Evolutionary conservation across 768 basidiomycete genomes (phyloP), one percentile per base, ranked within the genome.

Genomic region (Naganishia kalamii): DNA sequence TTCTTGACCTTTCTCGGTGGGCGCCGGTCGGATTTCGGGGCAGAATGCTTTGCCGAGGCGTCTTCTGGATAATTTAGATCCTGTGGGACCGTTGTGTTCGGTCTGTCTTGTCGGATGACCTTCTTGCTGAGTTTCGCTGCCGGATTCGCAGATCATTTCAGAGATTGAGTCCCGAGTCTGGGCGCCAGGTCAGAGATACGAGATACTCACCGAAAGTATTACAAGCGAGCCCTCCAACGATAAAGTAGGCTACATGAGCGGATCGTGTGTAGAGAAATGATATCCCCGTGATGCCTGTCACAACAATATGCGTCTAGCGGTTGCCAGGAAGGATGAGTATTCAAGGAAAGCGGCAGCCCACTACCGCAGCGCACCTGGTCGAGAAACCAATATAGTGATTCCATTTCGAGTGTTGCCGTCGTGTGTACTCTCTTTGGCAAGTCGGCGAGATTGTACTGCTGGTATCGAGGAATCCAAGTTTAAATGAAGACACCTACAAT

Each of bases 221-320:
- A 21, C 37, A 50, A 1, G 32, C 69, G 13, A 80, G 68, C 10
- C 79, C 77, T 0, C 80, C 80, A 0, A 69, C 64, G 15, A 74
- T 73, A 62, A 80, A 79, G 66, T 72, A 81, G 25, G 73, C 66
- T 1, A 76, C 72, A 67, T 80, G 78, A 3, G 76, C 74, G n/a
- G 74, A 70, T 7, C 76, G 70, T 4, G 79, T 77, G 27, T 71
- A 75, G 11, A 80, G 43, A 37, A 80, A 67, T 10, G 71, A 67
- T 19, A 75, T 41, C 5, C 74, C 74, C 1, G 79, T 79, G 7
- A 74, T 41, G 17, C 67, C 48, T 0, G 77, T 79, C 27, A 79
- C 72, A 19, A 77, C 75, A 44, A 78, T 69, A 60, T 76, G 74
- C 4, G 77, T 77, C 76, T 78, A 29, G 48, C 25, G 12, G 10